Conservation (phyloP, 1,139 yeast genomes). For the Blastobotrys ciferrii region DNA sequence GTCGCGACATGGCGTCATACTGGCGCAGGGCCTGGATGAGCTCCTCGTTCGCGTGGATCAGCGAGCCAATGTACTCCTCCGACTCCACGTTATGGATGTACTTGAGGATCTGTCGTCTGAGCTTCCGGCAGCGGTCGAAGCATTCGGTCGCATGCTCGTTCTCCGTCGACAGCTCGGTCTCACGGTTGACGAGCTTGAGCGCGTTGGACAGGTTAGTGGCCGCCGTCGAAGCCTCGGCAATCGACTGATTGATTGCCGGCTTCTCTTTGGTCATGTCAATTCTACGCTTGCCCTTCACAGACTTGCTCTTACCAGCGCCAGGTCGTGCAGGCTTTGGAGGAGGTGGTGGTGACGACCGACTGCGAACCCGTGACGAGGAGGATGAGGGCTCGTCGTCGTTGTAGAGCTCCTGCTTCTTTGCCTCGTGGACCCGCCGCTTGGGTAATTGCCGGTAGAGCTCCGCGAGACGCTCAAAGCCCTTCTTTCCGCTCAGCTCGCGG, state of each 20-base stretch:
- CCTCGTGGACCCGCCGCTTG: conserved; percentile 36
- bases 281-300: conserved; percentile 16
- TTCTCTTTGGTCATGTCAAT: conserved; percentile 67
- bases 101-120: conserved; percentile 73
- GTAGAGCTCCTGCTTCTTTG: conserved; percentile 38
- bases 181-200: conserved; percentile 52
- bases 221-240: conserved; percentile 75
- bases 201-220: conserved; percentile 72
- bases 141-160: conserved; percentile 55
- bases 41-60: conserved; percentile 86
- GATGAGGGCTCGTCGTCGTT: conserved; percentile 9
- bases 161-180: conserved; percentile 57
- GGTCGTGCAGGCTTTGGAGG: conserved; percentile 11
- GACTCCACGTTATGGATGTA: conserved; percentile 77
- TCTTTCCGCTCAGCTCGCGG: conserved; percentile 49
- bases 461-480: conserved; percentile 53
- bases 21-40: conserved; percentile 68
- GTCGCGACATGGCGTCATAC: conserved; percentile 61
- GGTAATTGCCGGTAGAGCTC: conserved; percentile 46
- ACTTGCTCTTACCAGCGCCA: conserved; percentile 13
- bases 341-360: conserved; percentile 6
- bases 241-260: conserved; percentile 63
- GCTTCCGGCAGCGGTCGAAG: conserved; percentile 71
- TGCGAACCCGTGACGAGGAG: conserved; percentile 12
- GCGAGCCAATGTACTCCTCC: conserved; percentile 81